phyloP scores from a whole-genome alignment of 176 grass and related monocot genomes.

The Musa itinerans region DNA sequence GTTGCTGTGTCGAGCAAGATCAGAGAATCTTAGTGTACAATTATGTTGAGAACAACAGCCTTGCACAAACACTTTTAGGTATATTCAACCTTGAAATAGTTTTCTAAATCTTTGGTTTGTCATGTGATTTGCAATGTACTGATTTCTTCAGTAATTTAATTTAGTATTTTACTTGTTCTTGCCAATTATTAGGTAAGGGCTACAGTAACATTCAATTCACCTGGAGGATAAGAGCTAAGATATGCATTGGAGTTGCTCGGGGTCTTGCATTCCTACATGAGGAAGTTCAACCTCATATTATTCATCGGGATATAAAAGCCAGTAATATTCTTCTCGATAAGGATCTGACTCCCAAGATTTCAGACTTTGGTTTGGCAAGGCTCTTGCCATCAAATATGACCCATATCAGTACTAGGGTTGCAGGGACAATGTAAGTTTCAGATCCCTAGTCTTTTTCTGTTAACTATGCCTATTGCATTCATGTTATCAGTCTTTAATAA shows the following conservation, averaged over 20 bases:
- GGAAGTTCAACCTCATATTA: constrained; percentile 42
- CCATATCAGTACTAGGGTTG: constrained; percentile 80
- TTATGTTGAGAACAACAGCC: constrained; percentile 82
- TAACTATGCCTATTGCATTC: not conserved
- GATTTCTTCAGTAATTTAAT: not conserved
- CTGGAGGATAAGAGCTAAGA: constrained; percentile 56
- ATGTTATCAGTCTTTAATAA: not conserved
- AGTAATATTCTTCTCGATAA: constrained; percentile 83
- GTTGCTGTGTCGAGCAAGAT: constrained; percentile 64
- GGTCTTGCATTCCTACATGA: constrained; percentile 76
- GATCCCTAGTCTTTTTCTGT: not conserved
- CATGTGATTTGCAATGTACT: not conserved
- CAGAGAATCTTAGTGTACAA: constrained; percentile 74
- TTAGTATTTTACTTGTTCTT: constrained; percentile 5
- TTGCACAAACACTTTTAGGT: constrained; percentile 71
- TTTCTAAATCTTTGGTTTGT: not conserved
- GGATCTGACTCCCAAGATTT: constrained; percentile 60
- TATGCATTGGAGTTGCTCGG: constrained; percentile 48
- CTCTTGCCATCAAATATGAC: constrained; percentile 60
- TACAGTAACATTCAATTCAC: constrained; percentile 47
- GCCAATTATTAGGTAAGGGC: constrained; percentile 31
- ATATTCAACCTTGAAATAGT: not conserved
- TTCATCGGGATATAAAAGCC: constrained; percentile 87
- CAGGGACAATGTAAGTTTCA: constrained; percentile 71
- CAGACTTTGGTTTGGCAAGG: constrained; percentile 77